A percentile compares a stretch with the other conserved stretches of the same genome.
phyloP scores from a whole-genome alignment of 257 asterid species.

The Nicotiana undulata region DNA sequence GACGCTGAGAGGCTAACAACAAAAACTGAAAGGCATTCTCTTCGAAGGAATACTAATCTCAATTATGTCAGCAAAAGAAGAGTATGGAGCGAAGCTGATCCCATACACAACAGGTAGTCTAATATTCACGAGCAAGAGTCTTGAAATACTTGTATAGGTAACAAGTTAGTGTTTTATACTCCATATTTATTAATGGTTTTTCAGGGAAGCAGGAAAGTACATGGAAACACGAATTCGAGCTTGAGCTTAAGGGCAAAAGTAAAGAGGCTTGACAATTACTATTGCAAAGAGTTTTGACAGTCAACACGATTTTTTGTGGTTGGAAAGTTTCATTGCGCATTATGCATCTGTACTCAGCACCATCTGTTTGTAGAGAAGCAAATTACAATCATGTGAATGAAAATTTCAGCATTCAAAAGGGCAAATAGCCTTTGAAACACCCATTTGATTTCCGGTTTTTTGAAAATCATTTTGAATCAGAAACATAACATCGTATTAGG shows the following conservation, averaged over 20 bases:
- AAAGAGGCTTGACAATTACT: background rate
- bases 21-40: slow-evolving; percentile 16
- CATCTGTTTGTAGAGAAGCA: background rate
- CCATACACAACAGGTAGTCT: slow-evolving; percentile 79
- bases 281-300: background rate
- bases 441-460: background rate
- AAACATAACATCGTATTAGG: background rate
- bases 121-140: background rate
- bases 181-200: background rate
- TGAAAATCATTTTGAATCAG: background rate
- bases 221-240: slow-evolving; percentile 29
- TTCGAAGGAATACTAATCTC: slow-evolving; percentile 24
- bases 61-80: slow-evolving; percentile 60
- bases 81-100: slow-evolving; percentile 86
- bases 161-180: background rate
- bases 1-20: slow-evolving; percentile 6
- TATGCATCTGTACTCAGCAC: background rate
- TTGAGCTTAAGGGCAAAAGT: background rate
- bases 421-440: background rate
- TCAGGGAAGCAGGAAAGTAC: slow-evolving; percentile 36
- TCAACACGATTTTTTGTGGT: background rate
- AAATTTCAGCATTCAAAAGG: background rate
- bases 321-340: background rate
- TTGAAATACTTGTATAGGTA: background rate
- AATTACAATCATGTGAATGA: background rate